phyloP scores from a whole-genome alignment of 139 green algal genomes.

The Coelastrella sp. region DNA sequence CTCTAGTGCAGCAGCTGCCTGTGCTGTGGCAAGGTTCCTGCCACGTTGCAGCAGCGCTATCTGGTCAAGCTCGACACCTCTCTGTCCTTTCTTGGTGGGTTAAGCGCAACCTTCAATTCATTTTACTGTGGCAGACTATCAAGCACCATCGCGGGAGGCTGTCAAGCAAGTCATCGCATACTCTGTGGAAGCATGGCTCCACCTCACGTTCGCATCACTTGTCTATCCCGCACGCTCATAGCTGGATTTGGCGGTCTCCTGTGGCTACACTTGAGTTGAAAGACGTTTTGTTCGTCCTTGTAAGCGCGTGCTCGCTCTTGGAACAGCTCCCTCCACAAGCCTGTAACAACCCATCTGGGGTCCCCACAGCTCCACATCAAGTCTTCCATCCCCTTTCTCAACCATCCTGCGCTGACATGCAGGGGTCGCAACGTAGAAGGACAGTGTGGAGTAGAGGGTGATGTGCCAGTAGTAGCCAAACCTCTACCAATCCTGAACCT shows the following conservation, averaged over 20 bases:
- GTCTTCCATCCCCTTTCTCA: neutral
- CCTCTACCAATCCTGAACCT: slow-evolving; percentile 62
- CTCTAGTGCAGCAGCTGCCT: too few relatives aligned
- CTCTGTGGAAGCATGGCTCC: too few relatives aligned
- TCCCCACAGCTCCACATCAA: neutral
- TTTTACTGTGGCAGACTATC: neutral
- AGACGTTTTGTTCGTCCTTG: too few relatives aligned
- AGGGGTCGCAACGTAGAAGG: slow-evolving; percentile 75
- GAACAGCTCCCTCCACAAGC: too few relatives aligned
- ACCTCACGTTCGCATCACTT: too few relatives aligned
- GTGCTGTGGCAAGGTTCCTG: neutral
- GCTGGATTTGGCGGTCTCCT: too few relatives aligned
- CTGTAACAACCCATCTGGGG: neutral
- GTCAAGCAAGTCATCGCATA: too few relatives aligned
- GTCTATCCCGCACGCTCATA: too few relatives aligned
- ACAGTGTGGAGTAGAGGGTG: slow-evolving; percentile 61
- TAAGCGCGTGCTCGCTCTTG: too few relatives aligned
- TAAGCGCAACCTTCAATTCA: neutral
- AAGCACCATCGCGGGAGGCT: too few relatives aligned
- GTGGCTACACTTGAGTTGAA: too few relatives aligned
- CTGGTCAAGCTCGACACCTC: neutral
- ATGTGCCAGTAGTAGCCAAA: slow-evolving; percentile 55
- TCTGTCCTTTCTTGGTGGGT: neutral
- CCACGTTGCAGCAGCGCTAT: neutral
- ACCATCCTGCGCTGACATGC: too few relatives aligned